Evolutionary conservation across 169 alveolate species (phyloP).

Genomic region (Plasmodium yoelii): DNA sequence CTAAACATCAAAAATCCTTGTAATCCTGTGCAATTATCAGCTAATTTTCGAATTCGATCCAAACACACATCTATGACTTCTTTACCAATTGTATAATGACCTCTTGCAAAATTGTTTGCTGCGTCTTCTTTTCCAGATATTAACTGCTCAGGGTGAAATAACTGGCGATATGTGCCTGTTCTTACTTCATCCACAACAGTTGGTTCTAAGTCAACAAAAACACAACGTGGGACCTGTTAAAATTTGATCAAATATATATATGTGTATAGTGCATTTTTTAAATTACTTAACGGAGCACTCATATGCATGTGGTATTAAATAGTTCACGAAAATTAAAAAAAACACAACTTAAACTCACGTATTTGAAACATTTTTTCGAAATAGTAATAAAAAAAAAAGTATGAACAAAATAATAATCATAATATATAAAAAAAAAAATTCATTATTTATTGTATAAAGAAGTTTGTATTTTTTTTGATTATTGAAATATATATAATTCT

Average conservation of each 20-base stretch:
- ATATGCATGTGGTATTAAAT: not conserved
- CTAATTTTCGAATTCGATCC: slow-evolving; percentile 98
- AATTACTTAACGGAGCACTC: not conserved
- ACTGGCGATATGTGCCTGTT: slow-evolving; percentile 98
- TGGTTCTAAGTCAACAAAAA: slow-evolving; percentile 98
- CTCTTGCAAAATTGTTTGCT: slow-evolving; percentile 99
- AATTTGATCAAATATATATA: not conserved
- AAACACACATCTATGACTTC: slow-evolving; percentile 96
- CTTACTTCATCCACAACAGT: slow-evolving; percentile 99
- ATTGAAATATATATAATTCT: not conserved
- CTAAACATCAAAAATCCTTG: slow-evolving; percentile 99
- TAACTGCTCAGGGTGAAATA: slow-evolving; percentile 98
- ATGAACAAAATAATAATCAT: too few species aligned
- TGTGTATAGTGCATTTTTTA: not conserved
- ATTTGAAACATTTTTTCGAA: too few species aligned
- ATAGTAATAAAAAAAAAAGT: too few species aligned
- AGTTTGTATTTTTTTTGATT: not conserved
- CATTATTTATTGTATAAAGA: not conserved
- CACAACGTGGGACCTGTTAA: slow-evolving; percentile 94
- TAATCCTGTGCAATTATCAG: slow-evolving; percentile 99
- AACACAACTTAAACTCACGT: not conserved
- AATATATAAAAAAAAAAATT: not conserved
- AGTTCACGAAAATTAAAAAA: not conserved
- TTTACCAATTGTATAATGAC: slow-evolving; percentile 98
- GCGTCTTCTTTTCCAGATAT: slow-evolving; percentile 99